phyloP scores from a whole-genome alignment of 148 eudicot genomes.

The Euryodendron excelsum region DNA sequence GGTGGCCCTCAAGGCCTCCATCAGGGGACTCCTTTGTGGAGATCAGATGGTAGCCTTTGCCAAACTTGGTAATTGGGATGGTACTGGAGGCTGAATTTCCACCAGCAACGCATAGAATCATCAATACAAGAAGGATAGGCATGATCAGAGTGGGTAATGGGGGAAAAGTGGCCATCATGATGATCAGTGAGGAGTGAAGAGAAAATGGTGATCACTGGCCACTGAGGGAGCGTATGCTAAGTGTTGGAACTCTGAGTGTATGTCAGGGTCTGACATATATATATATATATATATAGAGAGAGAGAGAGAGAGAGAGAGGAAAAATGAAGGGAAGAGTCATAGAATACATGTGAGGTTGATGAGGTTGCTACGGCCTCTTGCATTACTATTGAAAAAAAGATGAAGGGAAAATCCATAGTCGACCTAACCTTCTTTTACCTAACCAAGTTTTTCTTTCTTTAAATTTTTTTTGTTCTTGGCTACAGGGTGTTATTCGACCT shows the following conservation, averaged over 20 bases:
- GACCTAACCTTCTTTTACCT: no score
- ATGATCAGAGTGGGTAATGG: not conserved
- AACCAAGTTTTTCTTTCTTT: no score
- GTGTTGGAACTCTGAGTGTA: not conserved
- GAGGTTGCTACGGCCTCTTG: no score
- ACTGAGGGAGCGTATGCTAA: not conserved
- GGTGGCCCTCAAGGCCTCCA: conserved; percentile 75
- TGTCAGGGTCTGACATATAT: no score
- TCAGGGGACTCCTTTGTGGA: conserved; percentile 64
- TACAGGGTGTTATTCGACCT: no score
- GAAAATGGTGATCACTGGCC: not conserved
- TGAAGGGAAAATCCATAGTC: no score
- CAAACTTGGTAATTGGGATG: conserved; percentile 54
- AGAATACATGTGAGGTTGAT: no score
- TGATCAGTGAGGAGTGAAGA: not conserved
- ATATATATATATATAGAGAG: no score
- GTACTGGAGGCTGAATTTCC: conserved; percentile 21
- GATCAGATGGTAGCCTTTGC: conserved; percentile 78
- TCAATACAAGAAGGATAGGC: not conserved
- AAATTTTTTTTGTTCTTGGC: no score
- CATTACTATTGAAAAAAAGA: no score
- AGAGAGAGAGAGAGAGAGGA: no score
- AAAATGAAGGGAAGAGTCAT: no score
- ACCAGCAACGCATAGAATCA: conserved; percentile 6
- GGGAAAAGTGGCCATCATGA: conserved; percentile 12